Base-by-base conservation (phyloP, 176 grass and related monocot genomes). In the Musa troglodytarum region DNA sequence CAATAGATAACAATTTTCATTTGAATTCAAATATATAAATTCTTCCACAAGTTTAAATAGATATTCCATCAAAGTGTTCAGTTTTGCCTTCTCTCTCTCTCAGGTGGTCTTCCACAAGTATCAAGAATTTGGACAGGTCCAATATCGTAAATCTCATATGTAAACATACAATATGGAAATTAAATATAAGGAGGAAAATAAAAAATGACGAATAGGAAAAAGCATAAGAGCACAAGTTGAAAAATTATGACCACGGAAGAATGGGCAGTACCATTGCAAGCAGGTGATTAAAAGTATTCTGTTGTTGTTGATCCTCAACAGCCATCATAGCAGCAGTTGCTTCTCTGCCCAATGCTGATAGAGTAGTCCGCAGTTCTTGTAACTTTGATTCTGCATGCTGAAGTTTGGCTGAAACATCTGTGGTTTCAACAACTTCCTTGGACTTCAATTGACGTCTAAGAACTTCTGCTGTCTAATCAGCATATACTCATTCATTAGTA, bases 321-420 rank as follows among this genome's bases (percentile, higher is more conserved):
- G 90, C 81, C 82, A 89, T 82, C 95, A 99, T 94, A 84, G 95
- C 95, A 73, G 84, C 88, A 84, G 91, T 92, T 71, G 95, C 91
- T 78, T 99, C 95, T 87, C 82, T 91, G 68, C 95, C 95, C 21
- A 99, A 83, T 68, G 95, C 84, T 77, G 86, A 84, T 70, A 94
- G 74, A 8, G 82, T 87, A 69, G 84, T 89, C 77, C 73, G 78
- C 68, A 99, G 86, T 71, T 99, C 90, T 67, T 88, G 84, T 87
- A 99, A 84, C 88, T 99, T 99, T n/a, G 80, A 89, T 83, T 99
- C 95, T 84, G 95, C 95, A 87, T 92, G 82, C 88, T 94, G 91
- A 72, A 99, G 78, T 81, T 99, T 99, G 65, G 61, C 74, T 52
- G 84, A 88, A 83, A 76, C 88, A 69, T 99, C 88, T 73, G 75